Evolutionary conservation across 2,329 filamentous ascomycete species (phyloP).

Genomic region (Xylaria sp.): DNA sequence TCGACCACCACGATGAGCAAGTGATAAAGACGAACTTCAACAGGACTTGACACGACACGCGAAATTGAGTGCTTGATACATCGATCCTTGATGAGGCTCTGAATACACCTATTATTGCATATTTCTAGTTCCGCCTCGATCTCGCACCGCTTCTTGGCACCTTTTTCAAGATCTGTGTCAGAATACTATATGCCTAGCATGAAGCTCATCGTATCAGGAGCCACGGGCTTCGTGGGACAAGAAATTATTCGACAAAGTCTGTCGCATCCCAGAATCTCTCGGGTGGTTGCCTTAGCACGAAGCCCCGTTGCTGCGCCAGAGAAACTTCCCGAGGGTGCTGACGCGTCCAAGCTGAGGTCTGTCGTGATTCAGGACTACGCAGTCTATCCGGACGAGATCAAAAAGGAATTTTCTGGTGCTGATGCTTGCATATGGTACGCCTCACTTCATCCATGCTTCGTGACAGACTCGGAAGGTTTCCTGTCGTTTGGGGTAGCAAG

Average conservation of each 20-base stretch:
- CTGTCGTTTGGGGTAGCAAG: not conserved
- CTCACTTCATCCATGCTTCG: not conserved
- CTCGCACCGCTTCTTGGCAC: not conserved
- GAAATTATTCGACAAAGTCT: slow-evolving; percentile 58
- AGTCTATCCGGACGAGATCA: slow-evolving; percentile 53
- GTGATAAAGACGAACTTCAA: not conserved
- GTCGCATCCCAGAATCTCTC: slow-evolving; percentile 49
- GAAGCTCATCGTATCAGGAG: slow-evolving; percentile 57
- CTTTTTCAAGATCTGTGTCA: not conserved
- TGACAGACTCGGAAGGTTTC: not conserved
- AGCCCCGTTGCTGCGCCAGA: slow-evolving; percentile 47
- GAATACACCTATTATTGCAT: not conserved
- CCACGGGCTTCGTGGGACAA: slow-evolving; percentile 61
- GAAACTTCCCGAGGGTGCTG: slow-evolving; percentile 37
- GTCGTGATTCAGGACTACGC: slow-evolving; percentile 54
- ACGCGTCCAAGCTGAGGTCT: slow-evolving; percentile 52
- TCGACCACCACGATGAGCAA: not conserved
- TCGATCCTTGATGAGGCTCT: not conserved
- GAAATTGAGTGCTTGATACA: not conserved
- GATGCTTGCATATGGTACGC: slow-evolving; percentile 51
- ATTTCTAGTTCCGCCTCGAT: not conserved
- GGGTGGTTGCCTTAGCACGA: slow-evolving; percentile 55
- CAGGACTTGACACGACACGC: not conserved
- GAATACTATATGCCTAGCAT: slow-evolving; percentile 4
- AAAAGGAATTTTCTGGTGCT: slow-evolving; percentile 53